Conservation (phyloP, 495 filamentous ascomycete genomes). For the Hypoxylon fragiforme region DNA sequence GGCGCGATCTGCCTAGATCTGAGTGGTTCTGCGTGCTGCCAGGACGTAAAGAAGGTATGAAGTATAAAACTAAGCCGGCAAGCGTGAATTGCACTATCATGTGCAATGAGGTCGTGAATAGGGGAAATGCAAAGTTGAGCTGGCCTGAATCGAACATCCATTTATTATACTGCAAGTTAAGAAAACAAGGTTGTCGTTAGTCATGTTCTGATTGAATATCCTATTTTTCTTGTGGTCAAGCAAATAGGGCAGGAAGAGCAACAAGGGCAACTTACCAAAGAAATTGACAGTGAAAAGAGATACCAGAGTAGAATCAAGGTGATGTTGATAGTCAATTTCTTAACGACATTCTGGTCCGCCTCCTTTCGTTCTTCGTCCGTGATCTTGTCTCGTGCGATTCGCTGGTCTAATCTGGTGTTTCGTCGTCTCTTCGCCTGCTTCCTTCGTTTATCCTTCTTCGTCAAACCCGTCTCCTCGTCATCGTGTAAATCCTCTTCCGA, state of each 20-base stretch:
- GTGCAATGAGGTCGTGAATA: constrained; percentile 94
- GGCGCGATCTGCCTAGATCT: constrained; percentile 52
- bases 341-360: constrained; percentile 72
- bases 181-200: constrained; percentile 24
- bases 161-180: constrained; percentile 82
- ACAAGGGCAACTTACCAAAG: constrained; percentile 67
- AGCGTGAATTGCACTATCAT: constrained; percentile 95
- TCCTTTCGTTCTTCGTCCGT: constrained; percentile 66
- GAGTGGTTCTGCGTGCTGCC: constrained; percentile 48
- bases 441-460: constrained; percentile 67
- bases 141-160: constrained; percentile 96
- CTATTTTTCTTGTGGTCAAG: background rate
- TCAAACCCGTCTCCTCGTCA: constrained; percentile 89
- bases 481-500: constrained; percentile 77
- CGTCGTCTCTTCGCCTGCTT: constrained; percentile 65
- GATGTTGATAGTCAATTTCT: constrained; percentile 68
- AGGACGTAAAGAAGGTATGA: constrained; percentile 84
- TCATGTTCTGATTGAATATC: background rate
- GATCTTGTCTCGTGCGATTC: constrained; percentile 62
- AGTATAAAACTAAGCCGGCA: constrained; percentile 74
- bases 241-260: background rate
- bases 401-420: constrained; percentile 73
- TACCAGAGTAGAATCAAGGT: constrained; percentile 88
- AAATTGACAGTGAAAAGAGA: constrained; percentile 90
- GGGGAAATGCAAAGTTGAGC: constrained; percentile 88